Conservation (phyloP, 495 filamentous ascomycete genomes). For the Neurospora sp. region DNA sequence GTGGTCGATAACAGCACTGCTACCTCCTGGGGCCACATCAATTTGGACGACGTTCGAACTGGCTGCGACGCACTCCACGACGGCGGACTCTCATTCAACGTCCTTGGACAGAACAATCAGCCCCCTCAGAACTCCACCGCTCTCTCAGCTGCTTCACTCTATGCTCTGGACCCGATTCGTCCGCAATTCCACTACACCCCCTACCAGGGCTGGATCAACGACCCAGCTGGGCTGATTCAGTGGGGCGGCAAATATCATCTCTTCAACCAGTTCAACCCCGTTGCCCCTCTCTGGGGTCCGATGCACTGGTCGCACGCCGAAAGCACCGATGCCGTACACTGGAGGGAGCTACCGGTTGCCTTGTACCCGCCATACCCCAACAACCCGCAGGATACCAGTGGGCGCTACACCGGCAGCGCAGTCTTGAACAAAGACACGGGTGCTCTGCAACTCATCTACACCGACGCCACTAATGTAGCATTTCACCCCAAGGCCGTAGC, state of each 20-base stretch:
- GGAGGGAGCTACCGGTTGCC: background rate
- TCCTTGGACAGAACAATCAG: background rate
- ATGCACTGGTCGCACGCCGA: background rate
- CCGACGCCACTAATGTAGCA: background rate
- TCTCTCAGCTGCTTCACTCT: background rate
- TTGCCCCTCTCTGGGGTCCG: background rate
- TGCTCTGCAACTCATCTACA: background rate
- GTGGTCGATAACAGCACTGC: background rate
- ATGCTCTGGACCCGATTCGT: background rate
- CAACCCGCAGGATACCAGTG: background rate
- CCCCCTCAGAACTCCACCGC: background rate
- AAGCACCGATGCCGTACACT: background rate
- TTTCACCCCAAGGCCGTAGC: background rate
- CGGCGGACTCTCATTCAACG: background rate
- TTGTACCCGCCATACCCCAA: background rate
- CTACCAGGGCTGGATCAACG: background rate
- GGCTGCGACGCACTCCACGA: background rate
- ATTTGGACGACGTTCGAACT: background rate
- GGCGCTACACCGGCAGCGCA: background rate
- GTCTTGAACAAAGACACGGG: background rate
- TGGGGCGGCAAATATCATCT: background rate
- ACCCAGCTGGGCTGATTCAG: background rate
- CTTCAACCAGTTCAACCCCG: background rate
- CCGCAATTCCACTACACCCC: background rate
- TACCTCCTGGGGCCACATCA: background rate